Base-by-base conservation (phyloP, 2,329 filamentous ascomycete species). In the Purpureocillium takamizusanense region DNA sequence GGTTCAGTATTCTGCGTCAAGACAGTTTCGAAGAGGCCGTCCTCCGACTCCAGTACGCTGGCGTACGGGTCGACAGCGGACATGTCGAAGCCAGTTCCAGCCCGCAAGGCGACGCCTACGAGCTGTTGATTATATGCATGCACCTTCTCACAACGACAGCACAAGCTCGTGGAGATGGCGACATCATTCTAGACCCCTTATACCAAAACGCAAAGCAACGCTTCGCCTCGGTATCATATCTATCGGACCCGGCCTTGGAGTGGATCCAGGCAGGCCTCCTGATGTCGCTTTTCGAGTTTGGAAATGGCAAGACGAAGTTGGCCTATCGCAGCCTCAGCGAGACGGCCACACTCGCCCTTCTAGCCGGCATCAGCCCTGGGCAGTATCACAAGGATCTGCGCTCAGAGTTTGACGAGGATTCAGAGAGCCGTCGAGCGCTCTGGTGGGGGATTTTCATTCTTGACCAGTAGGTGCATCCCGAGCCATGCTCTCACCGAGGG, bases 361-460 rank as follows among this genome's bases (percentile, higher is more conserved):
- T 35, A 4, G 11, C 23, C 17, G 33, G 18, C 33, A 23, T 21
- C 9, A 11, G 30, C 6, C 13, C 30, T n/a, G 30, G 30, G 7
- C 13, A 12, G 13, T 31, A 31, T 31, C 13, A 5, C 6, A 12
- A 31, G 5, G 30, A 28, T 28, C 13, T 34, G 5, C 4, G 7
- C 13, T 4, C 17, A 16, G 23, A 11, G 17, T 12, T 28, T 7
- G 7, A 5, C 15, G 30, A 31, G 6, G 13, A n/a, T 12, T 5
- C 13, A 5, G 30, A 14, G 30, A 16, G 15, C 15, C 13, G 15
- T 14, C 30, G 30, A 12, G 15, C 30, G 6, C 30, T 31, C 6
- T 35, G 33, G 33, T 35, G 33, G 33, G 33, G 17, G 8, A 18
- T 35, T 17, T 35, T 35, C 23, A 35, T 35, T 13, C 33, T 35